Base-by-base conservation (phyloP, 2,329 filamentous ascomycete species). In the Tolypocladium inflatum region DNA sequence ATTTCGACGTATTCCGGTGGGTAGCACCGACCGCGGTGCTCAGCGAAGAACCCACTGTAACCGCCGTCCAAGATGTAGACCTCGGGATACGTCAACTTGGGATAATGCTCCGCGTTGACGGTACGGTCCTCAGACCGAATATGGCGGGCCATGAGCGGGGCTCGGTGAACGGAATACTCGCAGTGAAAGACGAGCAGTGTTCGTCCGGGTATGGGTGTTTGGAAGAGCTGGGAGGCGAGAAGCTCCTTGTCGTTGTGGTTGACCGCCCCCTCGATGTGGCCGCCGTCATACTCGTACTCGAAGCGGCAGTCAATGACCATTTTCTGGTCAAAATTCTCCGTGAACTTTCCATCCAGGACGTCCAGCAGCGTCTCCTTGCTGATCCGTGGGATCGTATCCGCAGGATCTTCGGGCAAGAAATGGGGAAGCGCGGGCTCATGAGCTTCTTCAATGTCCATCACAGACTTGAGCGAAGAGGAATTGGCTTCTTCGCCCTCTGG, bases 191-290 rank as follows among this genome's bases (percentile, higher is more conserved):
- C 86, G 61, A 99, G 75, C 13, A 97, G 80, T 0, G 91, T 94
- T 64, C 85, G 88, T 55, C 87, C 83, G 53, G 83, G 76, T 66
- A 87, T 84, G 21, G 81, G 80, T 26, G 78, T 80, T 58, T 84
- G 76, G 72, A 99, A 96, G 54, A 99, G 83, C 64, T 92, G 85
- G 57, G 80, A 79, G 10, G 91, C 85, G 59, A 99, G 80, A 60
- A 89, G 77, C 67, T 99, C 93, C 75, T 97, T 97, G 77, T 97
- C 91, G 74, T 96, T 97, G 78, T 91, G 94, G 78, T 99, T 99
- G 75, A 96, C 80, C 50, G 94, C 94, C 21, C 89, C 89, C 64
- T 91, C 84, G 69, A 99, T 97, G 72, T 99, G 94, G 39, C 94
- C 94, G 58, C 94, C 94, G 19, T 96, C 88, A 71, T 95, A 99